These are phyloP conservation scores for Neurospora tetraspora DNA, from an alignment of 495 filamentous ascomycete species.

Conservation along the genomic window DNA sequence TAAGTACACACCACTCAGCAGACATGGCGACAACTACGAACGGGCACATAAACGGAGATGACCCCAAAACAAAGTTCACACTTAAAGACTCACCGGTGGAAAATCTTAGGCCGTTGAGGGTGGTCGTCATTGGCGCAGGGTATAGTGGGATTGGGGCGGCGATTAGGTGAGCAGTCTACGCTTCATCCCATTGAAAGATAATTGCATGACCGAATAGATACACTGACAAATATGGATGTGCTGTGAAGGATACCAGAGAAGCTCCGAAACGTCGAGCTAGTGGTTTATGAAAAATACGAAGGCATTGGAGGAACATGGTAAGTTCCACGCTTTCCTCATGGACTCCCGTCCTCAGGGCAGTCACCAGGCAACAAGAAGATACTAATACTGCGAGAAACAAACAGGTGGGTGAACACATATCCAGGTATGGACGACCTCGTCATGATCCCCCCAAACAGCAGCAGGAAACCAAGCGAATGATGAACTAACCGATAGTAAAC, in stretches of 20 bases:
- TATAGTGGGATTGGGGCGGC: conserved; percentile 39
- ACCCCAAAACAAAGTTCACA: conserved; percentile 9
- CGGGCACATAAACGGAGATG: neutral
- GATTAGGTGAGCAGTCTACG: conserved; percentile 14
- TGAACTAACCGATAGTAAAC: neutral
- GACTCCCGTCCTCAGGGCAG: neutral
- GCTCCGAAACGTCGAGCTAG: conserved; percentile 31
- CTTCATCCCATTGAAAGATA: neutral
- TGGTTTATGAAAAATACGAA: conserved; percentile 35
- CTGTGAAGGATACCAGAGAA: conserved; percentile 29
- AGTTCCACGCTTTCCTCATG: neutral
- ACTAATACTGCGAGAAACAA: neutral
- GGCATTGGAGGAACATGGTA: conserved; percentile 35
- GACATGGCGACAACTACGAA: neutral
- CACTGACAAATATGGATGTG: conserved; percentile 8
- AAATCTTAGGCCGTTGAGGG: conserved; percentile 34
- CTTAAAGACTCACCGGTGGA: conserved; percentile 36
- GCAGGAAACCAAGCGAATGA: neutral
- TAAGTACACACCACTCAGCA: neutral
- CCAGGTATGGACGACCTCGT: conserved; percentile 19
- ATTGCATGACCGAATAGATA: neutral
- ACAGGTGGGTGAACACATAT: conserved; percentile 34
- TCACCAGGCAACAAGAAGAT: neutral
- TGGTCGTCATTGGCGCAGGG: conserved; percentile 39
- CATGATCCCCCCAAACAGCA: neutral